Evolutionary conservation across 768 basidiomycete genomes (phyloP).

Genomic region (Amanita pseudoporphyria): DNA sequence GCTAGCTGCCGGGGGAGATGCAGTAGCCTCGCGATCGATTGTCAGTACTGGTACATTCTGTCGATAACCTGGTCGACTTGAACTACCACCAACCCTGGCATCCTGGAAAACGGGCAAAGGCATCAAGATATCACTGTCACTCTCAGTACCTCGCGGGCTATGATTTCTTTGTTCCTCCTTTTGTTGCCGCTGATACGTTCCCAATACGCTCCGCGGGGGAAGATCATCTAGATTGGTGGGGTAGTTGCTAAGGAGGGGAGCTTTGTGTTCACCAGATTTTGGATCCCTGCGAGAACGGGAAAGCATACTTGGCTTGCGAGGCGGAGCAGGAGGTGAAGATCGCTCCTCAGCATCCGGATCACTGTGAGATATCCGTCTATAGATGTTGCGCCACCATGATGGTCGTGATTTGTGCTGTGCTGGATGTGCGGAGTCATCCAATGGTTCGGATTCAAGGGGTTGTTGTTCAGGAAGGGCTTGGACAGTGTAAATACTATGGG

Average conservation of each 20-base stretch:
- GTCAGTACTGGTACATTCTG: neutral
- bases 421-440: slow-evolving; percentile 8
- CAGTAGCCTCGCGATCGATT: neutral
- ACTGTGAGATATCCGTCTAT: slow-evolving; percentile 41
- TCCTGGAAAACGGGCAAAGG: slow-evolving; percentile 13
- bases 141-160: neutral
- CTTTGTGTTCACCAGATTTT: slow-evolving; percentile 5
- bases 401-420: slow-evolving; percentile 21
- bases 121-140: slow-evolving; percentile 6
- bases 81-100: slow-evolving; percentile 7
- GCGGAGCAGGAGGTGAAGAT: neutral
- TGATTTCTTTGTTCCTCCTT: neutral
- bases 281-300: slow-evolving; percentile 10
- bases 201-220: slow-evolving; percentile 24
- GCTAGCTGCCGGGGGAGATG: neutral
- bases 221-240: slow-evolving; percentile 28
- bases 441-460: neutral
- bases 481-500: neutral
- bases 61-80: neutral
- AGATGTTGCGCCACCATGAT: slow-evolving; percentile 52
- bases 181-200: slow-evolving; percentile 12
- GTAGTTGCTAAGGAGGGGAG: slow-evolving; percentile 12
- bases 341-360: slow-evolving; percentile 20
- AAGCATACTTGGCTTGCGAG: slow-evolving; percentile 6
- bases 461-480: neutral